A percentile compares a stretch with the other conserved stretches of the same genome.
Evolutionary conservation across 2,329 filamentous ascomycete genomes (phyloP).

Genomic region (Calonectria pseudoturangicola): DNA sequence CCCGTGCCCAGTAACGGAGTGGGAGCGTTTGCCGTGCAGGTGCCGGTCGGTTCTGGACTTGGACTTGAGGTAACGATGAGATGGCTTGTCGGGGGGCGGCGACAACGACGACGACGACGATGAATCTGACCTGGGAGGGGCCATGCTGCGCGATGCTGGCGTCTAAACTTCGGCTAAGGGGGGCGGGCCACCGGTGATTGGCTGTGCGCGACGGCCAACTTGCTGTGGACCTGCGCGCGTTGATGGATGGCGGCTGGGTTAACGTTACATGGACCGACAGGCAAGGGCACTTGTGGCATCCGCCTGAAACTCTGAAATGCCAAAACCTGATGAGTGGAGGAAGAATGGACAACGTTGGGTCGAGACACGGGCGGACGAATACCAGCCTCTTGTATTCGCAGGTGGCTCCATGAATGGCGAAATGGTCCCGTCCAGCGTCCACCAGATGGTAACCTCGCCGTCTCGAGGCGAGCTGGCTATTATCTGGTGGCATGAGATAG

Average conservation of each 20-base stretch:
- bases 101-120: conserved; percentile 50
- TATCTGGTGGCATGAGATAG: conserved; percentile 36
- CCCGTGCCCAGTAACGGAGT: conserved; percentile 42
- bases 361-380: conserved; percentile 36
- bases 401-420: conserved; percentile 26
- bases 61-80: conserved; percentile 57
- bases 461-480: conserved; percentile 37
- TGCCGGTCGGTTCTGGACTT: conserved; percentile 48
- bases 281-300: conserved; percentile 31
- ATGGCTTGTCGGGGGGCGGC: conserved; percentile 49
- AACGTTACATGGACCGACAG: conserved; percentile 54
- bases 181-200: conserved; percentile 46
- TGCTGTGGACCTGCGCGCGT: conserved; percentile 36
- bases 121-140: conserved; percentile 50
- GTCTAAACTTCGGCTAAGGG: conserved; percentile 52
- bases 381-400: conserved; percentile 42
- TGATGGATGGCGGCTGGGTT: conserved; percentile 50
- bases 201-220: conserved; percentile 29
- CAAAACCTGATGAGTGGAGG: conserved; percentile 14
- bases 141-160: conserved; percentile 46
- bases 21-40: conserved; percentile 37
- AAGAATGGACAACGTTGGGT: conserved; percentile 30
- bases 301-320: conserved; percentile 26
- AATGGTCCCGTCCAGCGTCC: conserved; percentile 12
- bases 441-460: conserved; percentile 15